Evolutionary conservation across 2,329 filamentous ascomycete species (phyloP).

Genomic region (Neofusicoccum sp.): DNA sequence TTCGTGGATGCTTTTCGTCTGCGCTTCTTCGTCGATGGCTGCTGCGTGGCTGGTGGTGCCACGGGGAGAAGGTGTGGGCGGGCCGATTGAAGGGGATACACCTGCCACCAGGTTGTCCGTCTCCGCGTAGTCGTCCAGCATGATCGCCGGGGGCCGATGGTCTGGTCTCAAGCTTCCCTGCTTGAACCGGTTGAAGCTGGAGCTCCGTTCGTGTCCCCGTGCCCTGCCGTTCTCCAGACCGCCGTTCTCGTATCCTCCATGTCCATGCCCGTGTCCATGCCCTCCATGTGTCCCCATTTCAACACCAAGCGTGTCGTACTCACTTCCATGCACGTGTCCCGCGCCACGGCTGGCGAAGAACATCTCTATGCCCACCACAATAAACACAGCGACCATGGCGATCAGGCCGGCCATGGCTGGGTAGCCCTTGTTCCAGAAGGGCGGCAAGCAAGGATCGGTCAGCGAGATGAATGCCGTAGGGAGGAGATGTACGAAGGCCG

Average conservation of each 20-base stretch:
- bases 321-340: conserved; percentile 56
- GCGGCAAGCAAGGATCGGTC: conserved; percentile 39
- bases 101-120: conserved; percentile 35
- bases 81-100: conserved; percentile 28
- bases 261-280: conserved; percentile 16
- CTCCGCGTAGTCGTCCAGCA: conserved; percentile 30
- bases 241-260: not conserved
- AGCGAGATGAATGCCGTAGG: conserved; percentile 41
- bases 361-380: conserved; percentile 84
- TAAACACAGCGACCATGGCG: conserved; percentile 42
- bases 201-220: conserved; percentile 29
- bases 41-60: not conserved
- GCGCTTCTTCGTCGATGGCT: conserved; percentile 2
- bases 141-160: conserved; percentile 30
- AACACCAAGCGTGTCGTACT: conserved; percentile 46
- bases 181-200: conserved; percentile 34
- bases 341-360: conserved; percentile 74
- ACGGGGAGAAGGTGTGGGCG: conserved; percentile 21
- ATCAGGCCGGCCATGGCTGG: conserved; percentile 40
- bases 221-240: conserved; percentile 19
- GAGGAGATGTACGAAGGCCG: conserved; percentile 42
- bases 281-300: conserved; percentile 22
- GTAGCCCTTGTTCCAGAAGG: conserved; percentile 41
- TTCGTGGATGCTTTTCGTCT: conserved; percentile 13
- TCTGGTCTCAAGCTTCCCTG: conserved; percentile 11